Evolutionary conservation across 768 basidiomycete species (phyloP), one percentile per base, ranked within the genome.

Genomic region (Panellus pusillus): DNA sequence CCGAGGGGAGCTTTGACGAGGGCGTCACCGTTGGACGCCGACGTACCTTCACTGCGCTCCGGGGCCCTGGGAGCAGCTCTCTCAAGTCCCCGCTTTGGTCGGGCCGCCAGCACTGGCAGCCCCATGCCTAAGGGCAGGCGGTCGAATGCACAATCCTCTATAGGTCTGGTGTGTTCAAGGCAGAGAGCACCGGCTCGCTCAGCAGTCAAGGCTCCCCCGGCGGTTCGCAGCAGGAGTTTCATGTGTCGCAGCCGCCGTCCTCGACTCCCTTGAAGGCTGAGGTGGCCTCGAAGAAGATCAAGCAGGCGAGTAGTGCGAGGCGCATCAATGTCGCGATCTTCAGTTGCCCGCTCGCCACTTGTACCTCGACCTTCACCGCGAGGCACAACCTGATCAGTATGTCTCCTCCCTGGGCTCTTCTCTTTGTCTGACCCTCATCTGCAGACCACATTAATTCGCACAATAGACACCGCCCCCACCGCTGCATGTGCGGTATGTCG

Each of bases 401-500:
- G 57, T 40, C 1, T n/a, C 13, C 32, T 20, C 41, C 32, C 20
- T 28, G 13, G 5, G 20, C 19, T 4, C 18, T 44, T 18, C 8
- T 37, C 35, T 15, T 43, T 48, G 31, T 49, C 45, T 32, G 9
- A 18, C 39, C 8, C 15, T 42, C 27, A 9, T 44, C 13, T 19
- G 31, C 38, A 54, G 52, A 61, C 36, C 60, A 61, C 46, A 58
- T 61, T 17, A 61, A 61, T 35, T 58, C 56, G 17, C 60, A 61
- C 56, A 55, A 61, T 38, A 55, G 55, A 29, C 12, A 52, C 47
- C 55, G 56, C 9, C 60, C 60, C 17, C 44, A 61, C 47, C 36
- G 35, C 15, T 61, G 60, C 50, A 1, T 45, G 52, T 61, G 60
- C 35, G 54, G 50, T 9, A 48, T 52, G 53, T 17, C 52, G 17